Percentiles rank a stretch among this genome's conserved stretches.
Evolutionary conservation across 495 filamentous ascomycete species (phyloP).

Genomic region (Copromyces sp.): DNA sequence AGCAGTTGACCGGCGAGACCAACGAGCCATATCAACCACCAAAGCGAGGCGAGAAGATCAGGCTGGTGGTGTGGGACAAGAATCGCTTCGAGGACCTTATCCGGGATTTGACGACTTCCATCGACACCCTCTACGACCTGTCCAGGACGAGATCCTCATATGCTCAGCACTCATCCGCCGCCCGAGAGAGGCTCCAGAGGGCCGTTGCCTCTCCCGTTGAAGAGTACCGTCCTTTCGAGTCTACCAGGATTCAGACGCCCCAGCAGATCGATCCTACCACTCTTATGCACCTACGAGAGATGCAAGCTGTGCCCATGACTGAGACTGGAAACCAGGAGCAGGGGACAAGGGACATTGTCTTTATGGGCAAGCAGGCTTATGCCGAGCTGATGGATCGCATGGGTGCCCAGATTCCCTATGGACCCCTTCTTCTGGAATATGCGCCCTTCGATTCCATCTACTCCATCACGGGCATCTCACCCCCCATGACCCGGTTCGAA

Average conservation of each 20-base stretch:
- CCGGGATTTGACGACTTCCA: constrained; percentile 68
- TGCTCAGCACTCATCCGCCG: constrained; percentile 19
- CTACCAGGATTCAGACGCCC: constrained; percentile 44
- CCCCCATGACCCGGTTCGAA: constrained; percentile 54
- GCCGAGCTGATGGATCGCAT: constrained; percentile 28
- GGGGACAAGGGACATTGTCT: constrained; percentile 38
- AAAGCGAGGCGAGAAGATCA: constrained; percentile 32
- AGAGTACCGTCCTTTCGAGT: constrained; percentile 40
- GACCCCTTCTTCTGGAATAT: constrained; percentile 58
- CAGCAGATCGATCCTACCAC: constrained; percentile 39
- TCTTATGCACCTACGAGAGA: constrained; percentile 31
- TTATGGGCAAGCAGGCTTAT: constrained; percentile 40
- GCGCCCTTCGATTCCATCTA: constrained; percentile 54
- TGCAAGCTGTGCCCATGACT: constrained; percentile 32
- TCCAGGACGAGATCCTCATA: constrained; percentile 56
- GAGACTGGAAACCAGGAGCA: constrained; percentile 19
- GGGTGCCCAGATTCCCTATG: constrained; percentile 20
- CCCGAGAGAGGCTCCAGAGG: constrained; percentile 14
- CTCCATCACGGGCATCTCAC: constrained; percentile 50
- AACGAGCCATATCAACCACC: constrained; percentile 24
- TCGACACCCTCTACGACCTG: constrained; percentile 83
- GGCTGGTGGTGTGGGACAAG: constrained; percentile 47
- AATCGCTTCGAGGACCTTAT: constrained; percentile 57
- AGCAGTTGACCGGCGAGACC: constrained; percentile 33
- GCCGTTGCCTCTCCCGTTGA: constrained; percentile 24